Evolutionary conservation across 208 protist genomes (phyloP).

Genomic region (Wallacemonas collosoma): DNA sequence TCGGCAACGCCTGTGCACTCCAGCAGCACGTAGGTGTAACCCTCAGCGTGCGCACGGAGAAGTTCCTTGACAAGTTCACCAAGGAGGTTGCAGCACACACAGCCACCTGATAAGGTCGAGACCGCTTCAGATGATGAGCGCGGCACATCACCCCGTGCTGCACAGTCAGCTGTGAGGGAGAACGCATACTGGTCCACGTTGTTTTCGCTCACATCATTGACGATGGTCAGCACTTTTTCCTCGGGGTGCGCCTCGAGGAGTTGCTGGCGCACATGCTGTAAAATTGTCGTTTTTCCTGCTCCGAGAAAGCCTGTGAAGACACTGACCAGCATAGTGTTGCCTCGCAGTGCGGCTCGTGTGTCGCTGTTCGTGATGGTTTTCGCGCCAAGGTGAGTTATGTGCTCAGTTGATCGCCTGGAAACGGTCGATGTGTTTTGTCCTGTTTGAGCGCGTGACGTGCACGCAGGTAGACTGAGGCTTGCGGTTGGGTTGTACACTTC

Average conservation of each 20-base stretch:
- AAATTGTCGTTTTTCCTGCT: conserved; percentile 34
- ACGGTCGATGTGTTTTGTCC: too few relatives aligned
- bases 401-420: too few relatives aligned
- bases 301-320: conserved; percentile 35
- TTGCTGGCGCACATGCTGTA: conserved; percentile 20
- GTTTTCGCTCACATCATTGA: conserved; percentile 35
- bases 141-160: neutral
- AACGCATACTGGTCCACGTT: conserved; percentile 33
- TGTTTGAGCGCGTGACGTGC: too few relatives aligned
- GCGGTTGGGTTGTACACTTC: too few relatives aligned
- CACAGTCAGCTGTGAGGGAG: neutral
- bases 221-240: conserved; percentile 25
- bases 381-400: too few relatives aligned
- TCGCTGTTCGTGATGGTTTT: too few relatives aligned
- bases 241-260: neutral
- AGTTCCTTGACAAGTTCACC: conserved; percentile 30
- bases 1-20: conserved; percentile 64
- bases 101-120: conserved; percentile 37
- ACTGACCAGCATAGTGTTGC: conserved; percentile 11
- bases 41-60: conserved; percentile 18
- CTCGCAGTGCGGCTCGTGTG: too few relatives aligned
- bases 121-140: conserved; percentile 13
- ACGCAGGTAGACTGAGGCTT: too few relatives aligned
- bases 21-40: conserved; percentile 33
- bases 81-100: conserved; percentile 57